Evolutionary conservation across 2,329 filamentous ascomycete genomes (phyloP).

Genomic region (Claviceps paspali): DNA sequence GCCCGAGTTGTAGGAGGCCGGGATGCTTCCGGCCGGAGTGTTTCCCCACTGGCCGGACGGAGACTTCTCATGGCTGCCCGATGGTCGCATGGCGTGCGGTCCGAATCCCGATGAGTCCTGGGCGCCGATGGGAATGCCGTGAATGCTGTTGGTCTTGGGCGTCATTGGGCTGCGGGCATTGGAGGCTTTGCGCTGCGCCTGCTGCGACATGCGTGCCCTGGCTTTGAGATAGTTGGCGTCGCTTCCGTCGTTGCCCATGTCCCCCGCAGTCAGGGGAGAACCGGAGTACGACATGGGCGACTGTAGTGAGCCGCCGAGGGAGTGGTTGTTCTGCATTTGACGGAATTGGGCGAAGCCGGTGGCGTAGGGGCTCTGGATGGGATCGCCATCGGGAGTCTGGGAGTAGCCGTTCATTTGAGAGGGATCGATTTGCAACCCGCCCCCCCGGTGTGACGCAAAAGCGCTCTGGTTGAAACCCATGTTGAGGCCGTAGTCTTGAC

Average conservation of each 20-base stretch:
- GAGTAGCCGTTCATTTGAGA: slow-evolving; percentile 69
- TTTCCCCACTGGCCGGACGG: slow-evolving; percentile 83
- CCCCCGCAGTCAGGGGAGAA: slow-evolving; percentile 26
- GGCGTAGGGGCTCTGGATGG: slow-evolving; percentile 81
- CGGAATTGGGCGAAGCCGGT: slow-evolving; percentile 70
- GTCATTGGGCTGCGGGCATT: slow-evolving; percentile 69
- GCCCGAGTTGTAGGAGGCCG: slow-evolving; percentile 77
- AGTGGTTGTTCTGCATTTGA: slow-evolving; percentile 44
- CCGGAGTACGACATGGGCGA: slow-evolving; percentile 25
- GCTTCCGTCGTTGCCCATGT: slow-evolving; percentile 32
- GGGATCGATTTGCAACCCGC: slow-evolving; percentile 46
- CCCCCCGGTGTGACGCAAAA: slow-evolving; percentile 39
- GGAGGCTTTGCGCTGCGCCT: slow-evolving; percentile 58
- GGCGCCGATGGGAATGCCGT: slow-evolving; percentile 50
- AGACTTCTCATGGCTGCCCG: slow-evolving; percentile 61
- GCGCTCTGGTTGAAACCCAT: slow-evolving; percentile 42
- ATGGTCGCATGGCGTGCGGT: slow-evolving; percentile 62
- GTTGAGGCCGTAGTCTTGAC: slow-evolving; percentile 43
- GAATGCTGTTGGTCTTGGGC: slow-evolving; percentile 67
- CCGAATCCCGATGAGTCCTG: slow-evolving; percentile 58
- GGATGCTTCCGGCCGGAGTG: slow-evolving; percentile 60
- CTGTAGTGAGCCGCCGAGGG: slow-evolving; percentile 35
- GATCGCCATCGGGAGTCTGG: slow-evolving; percentile 79
- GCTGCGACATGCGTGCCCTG: slow-evolving; percentile 44
- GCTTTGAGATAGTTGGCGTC: slow-evolving; percentile 45